Evolutionary conservation across 441 rosid species (phyloP), one percentile per base, ranked within the genome.

Genomic region (Gossypium gossypioides): DNA sequence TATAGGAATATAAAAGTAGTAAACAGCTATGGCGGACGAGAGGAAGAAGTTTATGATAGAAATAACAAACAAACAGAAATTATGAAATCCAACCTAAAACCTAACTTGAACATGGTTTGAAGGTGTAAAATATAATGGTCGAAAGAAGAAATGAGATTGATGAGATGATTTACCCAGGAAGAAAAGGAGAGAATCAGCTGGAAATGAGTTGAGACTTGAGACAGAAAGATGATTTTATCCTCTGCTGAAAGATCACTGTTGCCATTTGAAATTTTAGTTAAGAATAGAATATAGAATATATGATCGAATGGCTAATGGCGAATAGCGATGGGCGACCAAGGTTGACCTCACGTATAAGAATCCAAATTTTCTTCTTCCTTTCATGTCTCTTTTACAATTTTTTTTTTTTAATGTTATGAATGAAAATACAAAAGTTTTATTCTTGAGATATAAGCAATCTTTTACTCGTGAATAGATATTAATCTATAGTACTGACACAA

Each of bases 81-180:
- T 37, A 2, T 37, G 44, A 37, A 37, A 37, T 37, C 44, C 44
- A 37, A 8, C 44, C 12, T 37, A 37, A 37, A 37, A 8, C 73
- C 50, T 40, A 19, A 32, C 59, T 27, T 69, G 10, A 48, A 19
- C 72, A 75, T 80, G 71, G 75, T 52, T 22, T 42, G 16, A 42
- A 48, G 44, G 51, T 37, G 44, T 8, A 37, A 8, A 37, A 37
- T 37, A 37, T 8, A 37, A 37, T 37, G 44, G 12, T 7, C 44
- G 55, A 50, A 50, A 50, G 21, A 50, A 50, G 55, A 15, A 15
- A 50, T 50, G 55, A 50, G 18, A n/a, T 50, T 37, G 44, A 37
- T 37, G 5, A 50, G 19, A 50, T n/a, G 55, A 15, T n/a, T 50
- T 50, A 50, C 18, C 19, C 55, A n/a, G 55, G 55, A 15, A 50